A percentile compares a stretch with the other conserved stretches of the same genome.
These are phyloP conservation scores for Pyrus betulifolia DNA, from an alignment of 306 rosid genomes.

Conservation along the genomic window DNA sequence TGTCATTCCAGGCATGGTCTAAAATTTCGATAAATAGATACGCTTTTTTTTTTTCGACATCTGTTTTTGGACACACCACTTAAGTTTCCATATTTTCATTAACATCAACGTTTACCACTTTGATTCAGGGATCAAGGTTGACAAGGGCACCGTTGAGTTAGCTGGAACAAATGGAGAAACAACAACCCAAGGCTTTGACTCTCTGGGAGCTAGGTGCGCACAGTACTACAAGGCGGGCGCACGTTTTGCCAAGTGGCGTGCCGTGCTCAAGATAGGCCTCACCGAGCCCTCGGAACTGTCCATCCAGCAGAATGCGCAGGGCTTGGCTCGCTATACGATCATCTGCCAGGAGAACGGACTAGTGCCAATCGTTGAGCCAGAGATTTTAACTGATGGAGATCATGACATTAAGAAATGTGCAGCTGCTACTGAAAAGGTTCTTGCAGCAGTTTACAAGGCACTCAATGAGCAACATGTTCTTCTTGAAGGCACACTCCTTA, in stretches of 20 bases:
- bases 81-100: background rate
- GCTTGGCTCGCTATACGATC: slow-evolving; percentile 86
- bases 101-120: background rate
- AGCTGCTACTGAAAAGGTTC: slow-evolving; percentile 69
- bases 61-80: background rate
- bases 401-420: slow-evolving; percentile 72
- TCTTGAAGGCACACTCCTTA: slow-evolving; percentile 87
- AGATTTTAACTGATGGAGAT: slow-evolving; percentile 71
- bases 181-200: slow-evolving; percentile 81
- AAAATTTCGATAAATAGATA: background rate
- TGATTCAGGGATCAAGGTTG: slow-evolving; percentile 82
- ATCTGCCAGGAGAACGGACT: slow-evolving; percentile 92
- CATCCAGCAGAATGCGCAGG: slow-evolving; percentile 84
- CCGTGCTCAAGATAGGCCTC: slow-evolving; percentile 77
- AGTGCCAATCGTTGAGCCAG: slow-evolving; percentile 93
- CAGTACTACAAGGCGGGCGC: slow-evolving; percentile 89
- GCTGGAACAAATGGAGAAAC: slow-evolving; percentile 87
- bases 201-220: slow-evolving; percentile 68
- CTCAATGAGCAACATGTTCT: slow-evolving; percentile 86
- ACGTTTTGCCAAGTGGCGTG: slow-evolving; percentile 85
- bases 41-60: background rate
- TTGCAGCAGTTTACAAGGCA: slow-evolving; percentile 82
- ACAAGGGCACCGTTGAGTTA: slow-evolving; percentile 82
- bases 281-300: slow-evolving; percentile 69
- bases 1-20: slow-evolving; percentile 63